A percentile compares a stretch with the other conserved stretches of the same genome.
phyloP scores from a whole-genome alignment of 805 yeast genomes.

The Candida odintsovae region DNA sequence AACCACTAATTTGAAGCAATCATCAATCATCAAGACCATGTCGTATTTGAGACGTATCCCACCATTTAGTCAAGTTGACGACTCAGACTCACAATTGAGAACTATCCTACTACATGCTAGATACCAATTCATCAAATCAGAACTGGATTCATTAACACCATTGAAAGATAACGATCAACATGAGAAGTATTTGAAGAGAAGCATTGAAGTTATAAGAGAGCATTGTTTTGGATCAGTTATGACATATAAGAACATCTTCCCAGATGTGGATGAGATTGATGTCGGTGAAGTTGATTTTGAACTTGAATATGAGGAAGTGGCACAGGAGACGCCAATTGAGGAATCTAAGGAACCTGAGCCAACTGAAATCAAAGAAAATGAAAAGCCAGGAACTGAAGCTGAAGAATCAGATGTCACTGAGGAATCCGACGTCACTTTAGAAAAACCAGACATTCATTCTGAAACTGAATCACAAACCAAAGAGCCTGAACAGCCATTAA shows the following conservation, averaged over 20 bases:
- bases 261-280: slow-evolving; percentile 26
- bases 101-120: slow-evolving; percentile 64
- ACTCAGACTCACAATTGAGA: slow-evolving; percentile 34
- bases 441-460: not conserved
- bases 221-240: slow-evolving; percentile 69
- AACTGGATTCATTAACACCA: slow-evolving; percentile 52
- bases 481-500: slow-evolving; percentile 9
- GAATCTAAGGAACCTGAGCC: not conserved
- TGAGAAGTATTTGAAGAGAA: slow-evolving; percentile 66
- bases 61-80: slow-evolving; percentile 33
- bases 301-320: not conserved
- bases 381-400: not conserved
- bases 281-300: slow-evolving; percentile 12
- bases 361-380: not conserved
- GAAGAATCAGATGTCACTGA: slow-evolving; percentile 19
- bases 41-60: slow-evolving; percentile 69
- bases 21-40: slow-evolving; percentile 72
- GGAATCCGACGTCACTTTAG: not conserved
- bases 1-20: slow-evolving; percentile 71
- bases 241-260: slow-evolving; percentile 59
- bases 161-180: slow-evolving; percentile 44
- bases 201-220: slow-evolving; percentile 81
- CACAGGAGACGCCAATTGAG: not conserved
- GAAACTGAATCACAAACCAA: not conserved
- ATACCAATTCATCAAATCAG: slow-evolving; percentile 57